Evolutionary conservation across 129 eudicot species (phyloP).

Genomic region (Flaveria trinervia): DNA sequence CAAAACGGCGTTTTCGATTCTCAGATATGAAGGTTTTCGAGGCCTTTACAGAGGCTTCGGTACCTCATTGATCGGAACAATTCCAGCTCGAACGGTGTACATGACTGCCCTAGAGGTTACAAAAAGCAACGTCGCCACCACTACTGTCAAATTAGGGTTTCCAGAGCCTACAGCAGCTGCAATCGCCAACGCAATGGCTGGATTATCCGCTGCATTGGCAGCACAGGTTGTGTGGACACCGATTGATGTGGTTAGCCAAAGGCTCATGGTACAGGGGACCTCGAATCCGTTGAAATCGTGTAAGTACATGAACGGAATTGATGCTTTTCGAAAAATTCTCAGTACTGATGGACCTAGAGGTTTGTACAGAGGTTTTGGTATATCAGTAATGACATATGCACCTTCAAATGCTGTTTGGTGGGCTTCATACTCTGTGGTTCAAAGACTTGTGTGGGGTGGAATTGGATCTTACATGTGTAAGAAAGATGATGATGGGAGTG

Average conservation of each 20-base stretch:
- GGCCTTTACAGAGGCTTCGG: slow-evolving; percentile 92
- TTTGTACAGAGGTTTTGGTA: slow-evolving; percentile 89
- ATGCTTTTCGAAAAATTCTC: slow-evolving; percentile 73
- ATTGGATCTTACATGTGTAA: slow-evolving; percentile 48
- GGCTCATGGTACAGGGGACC: slow-evolving; percentile 80
- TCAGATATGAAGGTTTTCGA: slow-evolving; percentile 59
- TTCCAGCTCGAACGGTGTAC: slow-evolving; percentile 87
- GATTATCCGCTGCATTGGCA: slow-evolving; percentile 78
- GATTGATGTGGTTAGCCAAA: slow-evolving; percentile 81
- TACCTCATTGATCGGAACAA: slow-evolving; percentile 79
- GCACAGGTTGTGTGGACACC: slow-evolving; percentile 94
- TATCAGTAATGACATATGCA: slow-evolving; percentile 82
- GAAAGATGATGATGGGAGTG: slow-evolving; percentile 36
- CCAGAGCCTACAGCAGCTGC: slow-evolving; percentile 68
- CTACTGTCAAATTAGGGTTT: slow-evolving; percentile 56
- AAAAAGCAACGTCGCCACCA: slow-evolving; percentile 62
- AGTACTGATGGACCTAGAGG: slow-evolving; percentile 76
- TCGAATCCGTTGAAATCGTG: slow-evolving; percentile 26
- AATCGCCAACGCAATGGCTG: slow-evolving; percentile 81
- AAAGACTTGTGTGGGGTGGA: slow-evolving; percentile 85
- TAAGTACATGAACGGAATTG: slow-evolving; percentile 65
- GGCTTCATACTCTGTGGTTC: slow-evolving; percentile 85
- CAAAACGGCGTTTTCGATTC: slow-evolving; percentile 47
- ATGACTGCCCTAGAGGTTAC: slow-evolving; percentile 91
- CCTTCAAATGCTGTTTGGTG: slow-evolving; percentile 97